A percentile compares a stretch with the other conserved stretches of the same genome.
phyloP scores from a whole-genome alignment of 495 filamentous ascomycete genomes.

The Aspergillus asperescens region DNA sequence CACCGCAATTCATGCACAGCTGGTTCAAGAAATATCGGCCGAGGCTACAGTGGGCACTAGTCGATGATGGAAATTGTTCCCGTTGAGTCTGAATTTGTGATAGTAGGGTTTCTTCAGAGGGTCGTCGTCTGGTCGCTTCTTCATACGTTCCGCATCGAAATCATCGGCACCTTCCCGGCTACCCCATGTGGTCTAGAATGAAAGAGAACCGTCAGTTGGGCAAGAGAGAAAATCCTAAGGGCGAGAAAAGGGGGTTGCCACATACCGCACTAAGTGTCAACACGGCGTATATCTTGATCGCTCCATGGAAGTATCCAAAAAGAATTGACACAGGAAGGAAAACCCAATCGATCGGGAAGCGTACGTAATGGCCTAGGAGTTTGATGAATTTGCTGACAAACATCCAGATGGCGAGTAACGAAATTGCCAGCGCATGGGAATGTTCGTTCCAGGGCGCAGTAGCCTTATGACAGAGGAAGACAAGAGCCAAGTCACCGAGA shows the following conservation, averaged over 20 bases:
- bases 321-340: slow-evolving; percentile 67
- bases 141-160: slow-evolving; percentile 53
- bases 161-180: slow-evolving; percentile 55
- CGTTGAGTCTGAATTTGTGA: slow-evolving; percentile 27
- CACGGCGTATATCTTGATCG: slow-evolving; percentile 71
- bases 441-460: slow-evolving; percentile 39
- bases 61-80: slow-evolving; percentile 5
- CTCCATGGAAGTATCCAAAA: slow-evolving; percentile 72
- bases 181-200: slow-evolving; percentile 50
- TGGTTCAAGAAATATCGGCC: background rate
- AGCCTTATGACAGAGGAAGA: slow-evolving; percentile 48
- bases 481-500: slow-evolving; percentile 56
- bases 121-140: slow-evolving; percentile 41
- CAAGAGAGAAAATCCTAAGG: no score
- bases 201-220: background rate
- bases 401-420: slow-evolving; percentile 52
- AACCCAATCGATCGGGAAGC: slow-evolving; percentile 62
- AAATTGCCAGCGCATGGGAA: slow-evolving; percentile 42
- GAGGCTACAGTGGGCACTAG: background rate
- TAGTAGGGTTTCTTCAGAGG: slow-evolving; percentile 32
- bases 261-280: slow-evolving; percentile 66
- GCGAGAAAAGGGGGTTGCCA: slow-evolving; percentile 12
- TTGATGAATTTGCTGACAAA: slow-evolving; percentile 75
- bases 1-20: background rate
- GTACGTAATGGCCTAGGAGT: slow-evolving; percentile 65